These are phyloP conservation scores for Pythium dissotocum DNA, from an alignment of 352 stramenopile genomes.

Conservation along the genomic window DNA sequence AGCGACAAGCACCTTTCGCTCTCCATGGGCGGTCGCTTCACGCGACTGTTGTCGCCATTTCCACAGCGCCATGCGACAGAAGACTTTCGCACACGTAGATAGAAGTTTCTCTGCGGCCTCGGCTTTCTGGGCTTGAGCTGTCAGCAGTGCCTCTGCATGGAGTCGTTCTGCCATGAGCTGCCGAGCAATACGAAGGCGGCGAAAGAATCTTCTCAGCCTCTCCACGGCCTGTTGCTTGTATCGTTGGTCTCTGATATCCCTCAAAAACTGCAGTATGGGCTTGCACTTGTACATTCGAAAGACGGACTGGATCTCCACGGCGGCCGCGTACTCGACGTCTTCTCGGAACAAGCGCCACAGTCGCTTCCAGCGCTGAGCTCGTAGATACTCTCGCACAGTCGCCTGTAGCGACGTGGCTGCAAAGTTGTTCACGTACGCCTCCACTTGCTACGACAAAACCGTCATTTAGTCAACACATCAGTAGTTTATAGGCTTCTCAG, in stretches of 20 bases:
- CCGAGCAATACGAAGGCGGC: slow-evolving; percentile 12
- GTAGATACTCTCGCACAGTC: slow-evolving; percentile 37
- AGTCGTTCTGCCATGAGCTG: slow-evolving; percentile 6
- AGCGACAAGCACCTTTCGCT: slow-evolving; percentile 30
- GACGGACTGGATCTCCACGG: slow-evolving; percentile 45
- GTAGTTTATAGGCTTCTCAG: not conserved
- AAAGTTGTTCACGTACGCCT: slow-evolving; percentile 42
- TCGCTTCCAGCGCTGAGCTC: slow-evolving; percentile 40
- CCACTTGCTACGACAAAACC: slow-evolving; percentile 37
- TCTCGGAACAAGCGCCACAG: slow-evolving; percentile 41
- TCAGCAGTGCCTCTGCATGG: not conserved
- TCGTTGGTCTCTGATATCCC: slow-evolving; percentile 21
- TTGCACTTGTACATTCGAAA: slow-evolving; percentile 41
- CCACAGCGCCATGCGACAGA: slow-evolving; percentile 28
- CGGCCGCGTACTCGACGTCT: slow-evolving; percentile 40
- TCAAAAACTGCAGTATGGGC: slow-evolving; percentile 29
- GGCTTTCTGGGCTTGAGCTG: slow-evolving; percentile 12
- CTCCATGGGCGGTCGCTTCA: slow-evolving; percentile 26
- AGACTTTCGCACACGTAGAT: slow-evolving; percentile 7
- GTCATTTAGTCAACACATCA: not conserved
- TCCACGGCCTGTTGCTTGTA: slow-evolving; percentile 30
- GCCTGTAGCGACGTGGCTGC: slow-evolving; percentile 47
- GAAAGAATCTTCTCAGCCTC: slow-evolving; percentile 37
- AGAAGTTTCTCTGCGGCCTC: slow-evolving; percentile 11
- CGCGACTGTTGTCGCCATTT: slow-evolving; percentile 36